Base-by-base conservation (phyloP, 306 rosid genomes). In the Abrus pulchellus region DNA sequence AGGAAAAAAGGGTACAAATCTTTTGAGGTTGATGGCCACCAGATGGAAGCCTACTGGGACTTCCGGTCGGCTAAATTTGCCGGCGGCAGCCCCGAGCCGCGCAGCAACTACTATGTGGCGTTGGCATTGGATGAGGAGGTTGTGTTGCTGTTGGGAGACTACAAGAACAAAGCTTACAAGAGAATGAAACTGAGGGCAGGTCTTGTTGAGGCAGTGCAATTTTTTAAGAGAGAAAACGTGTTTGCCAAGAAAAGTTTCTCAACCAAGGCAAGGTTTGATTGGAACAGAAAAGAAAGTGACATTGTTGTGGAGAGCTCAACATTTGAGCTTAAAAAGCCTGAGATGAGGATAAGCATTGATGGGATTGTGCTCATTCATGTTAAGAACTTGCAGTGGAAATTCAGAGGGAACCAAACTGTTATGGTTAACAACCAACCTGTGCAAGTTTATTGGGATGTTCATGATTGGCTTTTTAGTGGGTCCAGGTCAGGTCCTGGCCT, bases 301-400 rank as follows among this genome's bases (percentile, higher is more conserved):
- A 90, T 94, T 53, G 97, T 94, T 1, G 98, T 94, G 13, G 97
- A 92, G 77, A 92, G 92, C 56, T 90, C 97, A 7, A 87, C 89
- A 1, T 32, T 74, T 2, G 93, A 89, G 20, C 79, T 67, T 0
- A 87, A 74, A 10, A 97, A 94, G 7, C 98, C 98, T 0, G 97
- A 94, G 65, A 94, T 94, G 97, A 92, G 98, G 98, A 90, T 94
- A 6, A 92, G 97, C 73, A 77, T 94, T 33, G 97, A 94, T 65
- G 98, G 98, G 38, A 89, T 94, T 38, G 94, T 94, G 41, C 49
- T 90, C 78, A 77, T 94, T 70, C 98, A 94, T 72, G 91, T 94
- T 1, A 90, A 83, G 90, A 94, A 92, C 20, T 78, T 94, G 85
- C 97, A 94, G 6, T 94, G 97, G 98, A 94, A 94, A 57, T 92